phyloP scores from a whole-genome alignment of 306 rosid species.

The Trichosanthes cucumerina region DNA sequence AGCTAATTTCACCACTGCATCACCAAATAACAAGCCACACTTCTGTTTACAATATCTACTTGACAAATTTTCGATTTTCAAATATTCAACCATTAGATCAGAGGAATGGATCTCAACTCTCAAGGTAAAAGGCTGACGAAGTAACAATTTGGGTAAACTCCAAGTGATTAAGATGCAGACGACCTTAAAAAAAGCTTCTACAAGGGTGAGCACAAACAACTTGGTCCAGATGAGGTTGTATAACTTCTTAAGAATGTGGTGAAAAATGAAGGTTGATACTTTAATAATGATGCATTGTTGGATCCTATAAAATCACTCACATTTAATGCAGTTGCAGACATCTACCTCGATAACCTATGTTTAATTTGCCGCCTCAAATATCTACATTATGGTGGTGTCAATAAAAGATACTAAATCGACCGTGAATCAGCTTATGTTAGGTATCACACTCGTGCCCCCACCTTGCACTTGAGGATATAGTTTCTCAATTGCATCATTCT shows the following conservation, averaged over 20 bases:
- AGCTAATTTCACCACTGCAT: not conserved
- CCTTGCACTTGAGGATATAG: not conserved
- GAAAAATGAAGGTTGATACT: not conserved
- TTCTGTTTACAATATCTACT: not conserved
- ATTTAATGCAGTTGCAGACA: not conserved
- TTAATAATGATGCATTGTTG: not conserved
- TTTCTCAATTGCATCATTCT: not conserved
- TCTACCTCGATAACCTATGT: not conserved
- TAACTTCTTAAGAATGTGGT: not conserved
- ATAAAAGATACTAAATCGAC: not conserved
- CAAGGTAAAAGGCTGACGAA: not conserved
- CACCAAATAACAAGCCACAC: not conserved
- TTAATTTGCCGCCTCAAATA: not conserved
- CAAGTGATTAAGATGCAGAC: not conserved
- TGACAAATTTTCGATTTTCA: not conserved
- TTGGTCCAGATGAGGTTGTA: not conserved
- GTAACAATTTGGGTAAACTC: not conserved
- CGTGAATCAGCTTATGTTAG: not conserved
- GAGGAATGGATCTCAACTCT: not conserved
- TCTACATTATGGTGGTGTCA: not conserved
- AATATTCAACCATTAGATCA: not conserved
- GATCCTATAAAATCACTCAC: not conserved
- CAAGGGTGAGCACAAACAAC: not conserved
- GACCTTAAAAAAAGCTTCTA: not conserved
- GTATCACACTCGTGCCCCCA: not conserved